Percentiles rank a stretch among this genome's conserved stretches.
These are phyloP conservation scores for Kodamaea anthophila DNA, from an alignment of 1,139 yeast genomes.

Conservation along the genomic window DNA sequence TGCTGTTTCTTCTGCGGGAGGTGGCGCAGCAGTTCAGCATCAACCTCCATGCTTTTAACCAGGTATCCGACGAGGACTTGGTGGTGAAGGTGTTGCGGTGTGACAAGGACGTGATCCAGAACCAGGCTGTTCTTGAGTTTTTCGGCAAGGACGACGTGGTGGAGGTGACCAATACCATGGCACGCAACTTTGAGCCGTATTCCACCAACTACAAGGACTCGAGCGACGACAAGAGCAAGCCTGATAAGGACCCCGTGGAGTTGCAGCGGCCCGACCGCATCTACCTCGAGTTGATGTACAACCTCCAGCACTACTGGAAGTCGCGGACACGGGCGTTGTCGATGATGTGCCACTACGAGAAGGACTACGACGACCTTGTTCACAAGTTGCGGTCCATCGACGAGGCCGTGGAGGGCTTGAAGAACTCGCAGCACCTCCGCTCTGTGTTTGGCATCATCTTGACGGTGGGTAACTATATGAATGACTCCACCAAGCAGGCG, in stretches of 20 bases:
- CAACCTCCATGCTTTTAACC: constrained; percentile 58
- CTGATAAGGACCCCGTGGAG: constrained; percentile 64
- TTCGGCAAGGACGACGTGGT: constrained; percentile 62
- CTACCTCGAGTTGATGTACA: constrained; percentile 65
- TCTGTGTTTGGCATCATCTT: constrained; percentile 69
- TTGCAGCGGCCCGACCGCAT: constrained; percentile 76
- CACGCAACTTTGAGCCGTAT: constrained; percentile 65
- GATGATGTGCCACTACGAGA: constrained; percentile 56
- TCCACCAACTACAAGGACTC: constrained; percentile 37
- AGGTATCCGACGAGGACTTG: constrained; percentile 49
- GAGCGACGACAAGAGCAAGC: constrained; percentile 35
- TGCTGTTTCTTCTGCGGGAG: constrained; percentile 61
- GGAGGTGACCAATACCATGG: constrained; percentile 58
- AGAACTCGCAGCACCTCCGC: constrained; percentile 52
- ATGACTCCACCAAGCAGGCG: constrained; percentile 72
- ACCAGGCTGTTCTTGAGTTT: constrained; percentile 64
- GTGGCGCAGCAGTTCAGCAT: constrained; percentile 76
- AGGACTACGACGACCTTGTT: constrained; percentile 65
- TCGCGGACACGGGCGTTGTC: constrained; percentile 69
- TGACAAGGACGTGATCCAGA: constrained; percentile 49
- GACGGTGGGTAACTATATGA: constrained; percentile 82
- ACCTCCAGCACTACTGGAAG: constrained; percentile 74
- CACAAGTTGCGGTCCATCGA: constrained; percentile 57
- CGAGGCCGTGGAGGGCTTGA: constrained; percentile 56
- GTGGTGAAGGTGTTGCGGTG: constrained; percentile 55